Evolutionary conservation across 75 land plant species (phyloP).

Genomic region (Sequoia sempervirens): DNA sequence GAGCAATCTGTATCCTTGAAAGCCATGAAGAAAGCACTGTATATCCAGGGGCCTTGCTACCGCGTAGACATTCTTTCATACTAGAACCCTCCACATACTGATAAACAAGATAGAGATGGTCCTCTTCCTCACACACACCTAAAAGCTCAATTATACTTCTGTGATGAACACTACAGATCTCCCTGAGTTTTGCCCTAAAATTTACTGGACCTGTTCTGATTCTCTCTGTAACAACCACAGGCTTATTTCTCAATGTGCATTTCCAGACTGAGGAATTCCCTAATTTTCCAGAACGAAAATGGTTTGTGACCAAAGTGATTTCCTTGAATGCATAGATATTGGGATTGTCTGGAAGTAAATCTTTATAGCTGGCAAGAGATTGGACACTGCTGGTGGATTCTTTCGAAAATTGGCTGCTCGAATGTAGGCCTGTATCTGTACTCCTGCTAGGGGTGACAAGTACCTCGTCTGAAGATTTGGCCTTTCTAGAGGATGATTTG

Average conservation of each 20-base stretch:
- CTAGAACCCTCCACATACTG: slow-evolving; percentile 16
- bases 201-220: not conserved
- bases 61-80: slow-evolving; percentile 10
- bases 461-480: not conserved
- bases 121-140: slow-evolving; percentile 14
- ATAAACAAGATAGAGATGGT: slow-evolving; percentile 21
- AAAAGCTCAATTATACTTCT: slow-evolving; percentile 15
- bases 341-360: slow-evolving; percentile 3
- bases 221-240: not conserved
- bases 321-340: slow-evolving; percentile 6
- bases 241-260: slow-evolving; percentile 5
- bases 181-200: not conserved
- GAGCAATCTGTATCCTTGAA: slow-evolving; percentile 20
- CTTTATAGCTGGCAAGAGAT: not conserved
- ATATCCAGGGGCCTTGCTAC: slow-evolving; percentile 7
- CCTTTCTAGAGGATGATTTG: not conserved
- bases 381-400: not conserved
- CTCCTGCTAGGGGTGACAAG: not conserved
- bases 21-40: slow-evolving; percentile 20
- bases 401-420: not conserved
- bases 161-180: slow-evolving; percentile 14
- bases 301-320: not conserved
- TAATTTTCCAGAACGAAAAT: slow-evolving; percentile 1
- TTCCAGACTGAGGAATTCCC: slow-evolving; percentile 7
- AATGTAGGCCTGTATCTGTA: not conserved